Conservation (phyloP, 306 rosid genomes). For the Glycine tomentella region DNA sequence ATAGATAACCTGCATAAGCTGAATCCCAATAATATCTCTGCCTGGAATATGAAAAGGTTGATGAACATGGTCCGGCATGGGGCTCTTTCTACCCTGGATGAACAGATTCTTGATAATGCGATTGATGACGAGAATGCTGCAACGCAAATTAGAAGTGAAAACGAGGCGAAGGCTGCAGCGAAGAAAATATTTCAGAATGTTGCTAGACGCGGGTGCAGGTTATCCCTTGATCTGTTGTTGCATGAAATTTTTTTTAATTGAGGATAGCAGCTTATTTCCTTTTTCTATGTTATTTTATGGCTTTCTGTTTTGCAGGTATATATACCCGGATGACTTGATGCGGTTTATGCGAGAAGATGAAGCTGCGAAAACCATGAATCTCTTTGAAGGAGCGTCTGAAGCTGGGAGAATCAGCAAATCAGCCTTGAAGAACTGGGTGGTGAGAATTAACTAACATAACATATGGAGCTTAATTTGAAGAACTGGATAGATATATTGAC, state of each 20-base stretch:
- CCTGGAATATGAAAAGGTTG: constrained; percentile 96
- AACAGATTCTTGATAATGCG: constrained; percentile 59
- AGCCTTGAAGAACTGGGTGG: constrained; percentile 92
- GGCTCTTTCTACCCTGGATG: constrained; percentile 72
- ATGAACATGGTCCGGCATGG: constrained; percentile 79
- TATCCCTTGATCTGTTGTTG: constrained; percentile 6
- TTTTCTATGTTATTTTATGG: not conserved
- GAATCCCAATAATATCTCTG: constrained; percentile 80
- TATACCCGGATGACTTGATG: constrained; percentile 68
- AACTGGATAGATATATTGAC: not conserved
- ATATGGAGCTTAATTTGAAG: constrained; percentile 5
- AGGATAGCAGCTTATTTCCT: too few relatives aligned
- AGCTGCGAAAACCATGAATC: constrained; percentile 69
- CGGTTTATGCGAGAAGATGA: constrained; percentile 88
- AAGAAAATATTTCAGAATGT: constrained; percentile 86
- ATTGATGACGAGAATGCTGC: constrained; percentile 58
- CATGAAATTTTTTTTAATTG: not conserved
- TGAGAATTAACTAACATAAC: constrained; percentile 51
- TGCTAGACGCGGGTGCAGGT: constrained; percentile 77
- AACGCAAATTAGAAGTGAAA: constrained; percentile 73
- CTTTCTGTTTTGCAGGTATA: constrained; percentile 56
- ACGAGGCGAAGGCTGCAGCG: constrained; percentile 84
- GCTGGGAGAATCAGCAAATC: constrained; percentile 70
- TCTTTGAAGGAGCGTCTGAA: constrained; percentile 82
- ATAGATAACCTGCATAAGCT: constrained; percentile 78